Conservation (phyloP, 2,329 filamentous ascomycete species). For the Ophiognomonia clavigignenti-juglandacearum region DNA sequence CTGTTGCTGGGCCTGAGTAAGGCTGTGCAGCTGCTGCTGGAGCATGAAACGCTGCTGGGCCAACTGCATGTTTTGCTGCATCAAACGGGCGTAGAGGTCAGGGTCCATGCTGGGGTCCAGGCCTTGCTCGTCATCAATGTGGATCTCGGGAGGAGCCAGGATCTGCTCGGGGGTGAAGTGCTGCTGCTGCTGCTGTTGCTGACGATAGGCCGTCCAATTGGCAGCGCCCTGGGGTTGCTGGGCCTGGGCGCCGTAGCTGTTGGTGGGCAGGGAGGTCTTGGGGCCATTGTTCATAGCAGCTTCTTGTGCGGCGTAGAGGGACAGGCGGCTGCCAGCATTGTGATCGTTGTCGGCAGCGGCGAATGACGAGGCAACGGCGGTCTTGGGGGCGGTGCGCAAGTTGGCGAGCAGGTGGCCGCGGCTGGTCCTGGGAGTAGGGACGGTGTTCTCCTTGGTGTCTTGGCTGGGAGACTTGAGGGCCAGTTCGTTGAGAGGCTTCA, state of each 20-base stretch:
- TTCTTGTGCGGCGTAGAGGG: conserved; percentile 39
- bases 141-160: conserved; percentile 74
- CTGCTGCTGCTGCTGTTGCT: conserved; percentile 20
- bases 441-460: conserved; percentile 61
- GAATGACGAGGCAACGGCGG: conserved; percentile 65
- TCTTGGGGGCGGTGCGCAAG: conserved; percentile 89
- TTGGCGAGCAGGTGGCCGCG: conserved; percentile 92
- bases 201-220: conserved; percentile 23
- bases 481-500: conserved; percentile 85
- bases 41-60: conserved; percentile 92
- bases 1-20: conserved; percentile 79
- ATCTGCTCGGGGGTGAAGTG: conserved; percentile 82
- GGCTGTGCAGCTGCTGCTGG: conserved; percentile 83
- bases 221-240: conserved; percentile 25
- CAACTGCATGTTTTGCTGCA: conserved; percentile 87
- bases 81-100: conserved; percentile 77
- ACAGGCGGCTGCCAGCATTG: conserved; percentile 38
- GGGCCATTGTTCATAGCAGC: conserved; percentile 41
- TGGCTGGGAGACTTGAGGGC: conserved; percentile 60
- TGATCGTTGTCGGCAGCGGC: conserved; percentile 33
- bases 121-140: conserved; percentile 64
- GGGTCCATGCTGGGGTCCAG: conserved; percentile 73
- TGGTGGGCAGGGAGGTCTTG: conserved; percentile 53
- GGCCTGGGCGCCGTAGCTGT: conserved; percentile 27
- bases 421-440: conserved; percentile 84